Percentiles rank a stretch among this genome's conserved stretches.
These are phyloP conservation scores for Aurinia saxatilis DNA, from an alignment of 345 rosid species.

Conservation along the genomic window DNA sequence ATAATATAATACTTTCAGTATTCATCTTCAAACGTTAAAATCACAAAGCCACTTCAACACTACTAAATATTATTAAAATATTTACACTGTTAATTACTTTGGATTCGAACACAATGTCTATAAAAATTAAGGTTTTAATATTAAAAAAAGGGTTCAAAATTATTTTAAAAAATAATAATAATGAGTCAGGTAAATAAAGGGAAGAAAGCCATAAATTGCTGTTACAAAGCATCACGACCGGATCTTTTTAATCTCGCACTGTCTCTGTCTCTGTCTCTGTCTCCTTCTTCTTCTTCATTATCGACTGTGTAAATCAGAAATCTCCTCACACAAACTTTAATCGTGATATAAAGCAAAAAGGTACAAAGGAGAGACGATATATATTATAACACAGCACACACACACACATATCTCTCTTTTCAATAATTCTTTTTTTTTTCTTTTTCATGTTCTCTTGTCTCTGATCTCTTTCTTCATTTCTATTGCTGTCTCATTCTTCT, in stretches of 20 bases:
- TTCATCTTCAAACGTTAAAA: no score
- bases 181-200: background rate
- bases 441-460: background rate
- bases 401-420: constrained; percentile 7
- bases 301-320: background rate
- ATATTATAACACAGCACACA: background rate
- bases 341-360: constrained; percentile 11
- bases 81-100: no score
- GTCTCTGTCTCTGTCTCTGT: no score
- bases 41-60: no score
- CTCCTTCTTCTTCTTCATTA: background rate
- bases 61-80: no score
- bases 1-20: no score
- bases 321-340: background rate
- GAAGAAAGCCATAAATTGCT: background rate
- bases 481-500: background rate
- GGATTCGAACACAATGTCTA: no score
- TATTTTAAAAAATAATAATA: no score
- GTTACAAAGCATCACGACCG: background rate
- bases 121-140: no score
- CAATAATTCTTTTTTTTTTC: background rate
- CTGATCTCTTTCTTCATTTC: constrained; percentile 1
- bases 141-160: no score
- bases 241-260: background rate
- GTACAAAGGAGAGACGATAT: background rate